Conservation (phyloP, 176 grass and related monocot genomes). For the Oryza brachyantha region DNA sequence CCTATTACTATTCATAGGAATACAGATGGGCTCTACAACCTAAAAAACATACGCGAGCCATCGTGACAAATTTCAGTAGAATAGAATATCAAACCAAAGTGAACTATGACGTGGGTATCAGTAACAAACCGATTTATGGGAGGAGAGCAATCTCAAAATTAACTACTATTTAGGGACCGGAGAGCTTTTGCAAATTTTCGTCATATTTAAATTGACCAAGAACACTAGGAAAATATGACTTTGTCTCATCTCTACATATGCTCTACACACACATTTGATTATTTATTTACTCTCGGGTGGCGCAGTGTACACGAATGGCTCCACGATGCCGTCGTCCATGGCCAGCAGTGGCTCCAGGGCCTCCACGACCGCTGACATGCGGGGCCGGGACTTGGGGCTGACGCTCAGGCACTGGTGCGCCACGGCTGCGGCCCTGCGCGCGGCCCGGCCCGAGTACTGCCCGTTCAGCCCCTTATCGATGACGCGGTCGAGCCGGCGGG, state of each 20-base stretch:
- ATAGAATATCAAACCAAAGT: no score
- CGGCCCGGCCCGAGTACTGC: slow-evolving; percentile 37
- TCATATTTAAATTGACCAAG: no score
- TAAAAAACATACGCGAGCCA: no score
- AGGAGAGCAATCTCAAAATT: no score
- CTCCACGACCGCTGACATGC: slow-evolving; percentile 47
- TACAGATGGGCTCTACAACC: no score
- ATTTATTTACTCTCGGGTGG: slow-evolving; percentile 12
- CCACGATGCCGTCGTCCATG: slow-evolving; percentile 34
- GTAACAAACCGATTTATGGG: no score
- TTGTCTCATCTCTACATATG: neutral
- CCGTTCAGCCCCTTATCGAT: slow-evolving; percentile 45
- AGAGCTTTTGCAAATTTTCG: no score
- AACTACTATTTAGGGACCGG: no score
- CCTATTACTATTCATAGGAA: no score
- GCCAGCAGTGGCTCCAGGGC: slow-evolving; percentile 43
- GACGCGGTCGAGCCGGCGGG: slow-evolving; percentile 39
- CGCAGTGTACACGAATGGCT: slow-evolving; percentile 59
- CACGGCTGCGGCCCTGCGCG: slow-evolving; percentile 40
- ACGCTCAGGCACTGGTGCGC: slow-evolving; percentile 47
- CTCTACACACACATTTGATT: neutral
- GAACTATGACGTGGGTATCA: no score
- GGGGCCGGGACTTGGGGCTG: slow-evolving; percentile 54
- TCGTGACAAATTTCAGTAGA: no score
- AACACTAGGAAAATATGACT: no score